phyloP scores from a whole-genome alignment of 352 stramenopile genomes.

The Globisporangium uncinulatum region DNA sequence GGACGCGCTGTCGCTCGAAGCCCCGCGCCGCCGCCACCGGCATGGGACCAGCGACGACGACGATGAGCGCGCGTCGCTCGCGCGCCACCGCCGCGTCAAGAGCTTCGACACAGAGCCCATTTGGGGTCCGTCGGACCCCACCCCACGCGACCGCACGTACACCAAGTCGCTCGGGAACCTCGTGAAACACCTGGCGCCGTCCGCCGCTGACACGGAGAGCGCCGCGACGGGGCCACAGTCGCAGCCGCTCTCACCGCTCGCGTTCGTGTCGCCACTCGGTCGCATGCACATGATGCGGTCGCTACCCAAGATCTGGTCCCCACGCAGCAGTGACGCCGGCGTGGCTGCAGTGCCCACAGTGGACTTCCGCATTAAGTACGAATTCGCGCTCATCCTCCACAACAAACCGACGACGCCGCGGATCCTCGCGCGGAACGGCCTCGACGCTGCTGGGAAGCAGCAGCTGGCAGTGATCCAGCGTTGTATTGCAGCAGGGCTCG shows the following conservation, averaged over 20 bases:
- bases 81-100: slow-evolving; percentile 39
- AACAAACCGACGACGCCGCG: slow-evolving; percentile 76
- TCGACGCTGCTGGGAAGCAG: slow-evolving; percentile 65
- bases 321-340: slow-evolving; percentile 40
- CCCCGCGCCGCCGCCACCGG: slow-evolving; percentile 12
- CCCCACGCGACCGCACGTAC: slow-evolving; percentile 52
- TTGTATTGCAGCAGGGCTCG: slow-evolving; percentile 67
- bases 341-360: slow-evolving; percentile 17
- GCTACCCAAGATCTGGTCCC: slow-evolving; percentile 65
- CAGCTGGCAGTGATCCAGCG: slow-evolving; percentile 73
- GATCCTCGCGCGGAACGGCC: slow-evolving; percentile 64
- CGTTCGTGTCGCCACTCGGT: slow-evolving; percentile 33
- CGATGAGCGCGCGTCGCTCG: slow-evolving; percentile 11
- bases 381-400: slow-evolving; percentile 80
- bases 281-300: slow-evolving; percentile 42
- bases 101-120: slow-evolving; percentile 33
- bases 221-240: slow-evolving; percentile 5
- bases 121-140: slow-evolving; percentile 20
- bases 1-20: slow-evolving; percentile 41
- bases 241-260: slow-evolving; percentile 22
- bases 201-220: slow-evolving; percentile 18
- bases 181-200: slow-evolving; percentile 71
- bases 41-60: slow-evolving; percentile 18
- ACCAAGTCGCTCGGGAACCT: slow-evolving; percentile 77
- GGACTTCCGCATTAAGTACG: slow-evolving; percentile 76